Percentiles rank a stretch among this genome's conserved stretches.
Conservation (phyloP, 2,329 filamentous ascomycete genomes). For the Gliomastix tumulicola region DNA sequence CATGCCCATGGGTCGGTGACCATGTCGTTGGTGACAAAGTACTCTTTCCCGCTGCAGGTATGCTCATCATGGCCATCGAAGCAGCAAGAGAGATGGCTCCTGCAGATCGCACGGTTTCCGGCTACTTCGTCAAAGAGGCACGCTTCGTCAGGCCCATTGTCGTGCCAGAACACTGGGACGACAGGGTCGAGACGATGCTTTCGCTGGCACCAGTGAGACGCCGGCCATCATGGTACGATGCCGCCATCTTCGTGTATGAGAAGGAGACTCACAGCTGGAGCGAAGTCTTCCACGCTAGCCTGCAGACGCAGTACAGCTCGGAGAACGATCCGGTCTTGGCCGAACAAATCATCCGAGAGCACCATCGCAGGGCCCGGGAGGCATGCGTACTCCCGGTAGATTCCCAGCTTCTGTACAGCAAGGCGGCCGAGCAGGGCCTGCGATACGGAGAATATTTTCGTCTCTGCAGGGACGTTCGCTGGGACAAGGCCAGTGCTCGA, state of each 20-base stretch:
- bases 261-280: background rate
- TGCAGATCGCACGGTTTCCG: background rate
- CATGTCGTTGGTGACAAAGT: constrained; percentile 15
- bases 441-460: constrained; percentile 21
- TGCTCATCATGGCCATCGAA: constrained; percentile 23
- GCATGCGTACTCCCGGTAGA: constrained; percentile 12
- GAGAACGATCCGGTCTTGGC: no score
- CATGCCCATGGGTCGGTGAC: constrained; percentile 21
- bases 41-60: constrained; percentile 23
- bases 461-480: constrained; percentile 17
- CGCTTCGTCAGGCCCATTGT: constrained; percentile 1
- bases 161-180: background rate
- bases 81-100: constrained; percentile 5
- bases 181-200: background rate
- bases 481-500: constrained; percentile 11
- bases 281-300: background rate
- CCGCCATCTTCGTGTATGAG: background rate
- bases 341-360: no score
- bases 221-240: background rate
- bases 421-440: constrained; percentile 16
- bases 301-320: constrained; percentile 1
- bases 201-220: background rate
- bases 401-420: constrained; percentile 17
- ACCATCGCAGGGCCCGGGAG: background rate
- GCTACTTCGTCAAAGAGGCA: constrained; percentile 1